phyloP scores from a whole-genome alignment of 2,329 filamentous ascomycete species.

The Colletotrichum scovillei region DNA sequence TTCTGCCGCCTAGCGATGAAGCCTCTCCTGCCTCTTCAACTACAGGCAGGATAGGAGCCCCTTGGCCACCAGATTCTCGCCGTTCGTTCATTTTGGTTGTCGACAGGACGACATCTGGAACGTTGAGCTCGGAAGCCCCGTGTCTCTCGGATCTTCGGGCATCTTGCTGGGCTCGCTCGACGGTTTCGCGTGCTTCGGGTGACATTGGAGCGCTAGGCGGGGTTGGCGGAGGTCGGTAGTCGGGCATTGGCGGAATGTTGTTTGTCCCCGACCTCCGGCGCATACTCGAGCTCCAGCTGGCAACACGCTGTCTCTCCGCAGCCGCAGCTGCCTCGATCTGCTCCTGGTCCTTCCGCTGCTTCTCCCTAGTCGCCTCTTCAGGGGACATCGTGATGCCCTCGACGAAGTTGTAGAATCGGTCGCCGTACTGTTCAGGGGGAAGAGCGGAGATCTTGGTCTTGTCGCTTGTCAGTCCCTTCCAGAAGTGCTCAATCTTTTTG shows the following conservation, averaged over 20 bases:
- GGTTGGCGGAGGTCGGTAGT: conserved; percentile 57
- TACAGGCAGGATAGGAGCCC: conserved; percentile 74
- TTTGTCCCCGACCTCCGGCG: conserved; percentile 46
- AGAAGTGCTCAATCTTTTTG: conserved; percentile 96
- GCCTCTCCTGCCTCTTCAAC: conserved; percentile 91
- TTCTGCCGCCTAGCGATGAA: conserved; percentile 71
- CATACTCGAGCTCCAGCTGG: conserved; percentile 51
- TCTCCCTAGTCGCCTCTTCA: conserved; percentile 83
- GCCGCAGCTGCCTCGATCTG: conserved; percentile 56
- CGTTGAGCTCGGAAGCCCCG: conserved; percentile 56
- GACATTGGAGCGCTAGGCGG: conserved; percentile 46
- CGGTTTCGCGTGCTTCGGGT: conserved; percentile 52
- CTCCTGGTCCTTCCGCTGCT: conserved; percentile 68
- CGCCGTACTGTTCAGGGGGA: conserved; percentile 89
- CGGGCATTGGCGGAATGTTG: conserved; percentile 55
- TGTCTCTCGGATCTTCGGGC: conserved; percentile 48
- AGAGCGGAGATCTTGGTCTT: conserved; percentile 92
- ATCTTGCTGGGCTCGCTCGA: conserved; percentile 53
- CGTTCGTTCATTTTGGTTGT: conserved; percentile 52
- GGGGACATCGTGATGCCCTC: conserved; percentile 88
- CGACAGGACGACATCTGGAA: conserved; percentile 71
- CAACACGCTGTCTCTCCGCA: conserved; percentile 47
- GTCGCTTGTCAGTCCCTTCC: conserved; percentile 90
- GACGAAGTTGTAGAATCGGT: conserved; percentile 94
- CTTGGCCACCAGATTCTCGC: conserved; percentile 66